Percentiles rank a stretch among this genome's conserved stretches.
These are phyloP conservation scores for Oryza punctata DNA, from an alignment of 176 grass and related monocot genomes.

Conservation along the genomic window DNA sequence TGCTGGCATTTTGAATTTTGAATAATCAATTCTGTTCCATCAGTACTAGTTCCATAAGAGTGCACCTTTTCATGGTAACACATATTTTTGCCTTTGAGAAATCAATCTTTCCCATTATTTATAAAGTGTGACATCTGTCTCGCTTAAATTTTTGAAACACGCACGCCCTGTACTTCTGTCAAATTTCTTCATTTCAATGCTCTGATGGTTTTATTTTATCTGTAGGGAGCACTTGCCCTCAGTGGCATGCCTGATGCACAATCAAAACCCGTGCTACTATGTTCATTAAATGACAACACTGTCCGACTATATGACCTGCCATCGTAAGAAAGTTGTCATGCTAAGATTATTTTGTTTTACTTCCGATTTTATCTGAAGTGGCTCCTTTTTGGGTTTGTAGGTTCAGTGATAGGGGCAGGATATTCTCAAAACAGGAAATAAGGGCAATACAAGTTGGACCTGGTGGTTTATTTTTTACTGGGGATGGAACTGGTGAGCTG, in stretches of 20 bases:
- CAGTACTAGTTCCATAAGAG: background rate
- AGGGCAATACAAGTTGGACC: constrained; percentile 76
- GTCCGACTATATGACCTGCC: constrained; percentile 83
- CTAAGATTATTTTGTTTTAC: constrained; percentile 31
- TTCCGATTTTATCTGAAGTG: constrained; percentile 12
- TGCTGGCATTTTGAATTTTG: background rate
- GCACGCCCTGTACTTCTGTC: background rate
- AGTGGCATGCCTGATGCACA: constrained; percentile 83
- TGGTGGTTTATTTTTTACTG: constrained; percentile 92
- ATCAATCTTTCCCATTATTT: background rate
- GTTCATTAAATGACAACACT: constrained; percentile 88
- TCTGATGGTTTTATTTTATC: constrained; percentile 32
- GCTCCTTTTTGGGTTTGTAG: constrained; percentile 48
- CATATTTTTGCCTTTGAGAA: background rate
- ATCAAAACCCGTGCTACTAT: constrained; percentile 83
- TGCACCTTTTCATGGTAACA: background rate
- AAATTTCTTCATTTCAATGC: constrained; percentile 5
- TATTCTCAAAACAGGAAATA: constrained; percentile 87
- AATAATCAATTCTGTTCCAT: background rate
- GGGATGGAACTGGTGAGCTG: constrained; percentile 90
- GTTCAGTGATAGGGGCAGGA: constrained; percentile 82
- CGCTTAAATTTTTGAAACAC: background rate
- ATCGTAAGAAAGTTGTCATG: constrained; percentile 66
- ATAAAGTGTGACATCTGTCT: background rate
- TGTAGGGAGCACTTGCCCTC: constrained; percentile 80